phyloP scores from a whole-genome alignment of 331 rosid genomes.

The Quercus lobata region DNA sequence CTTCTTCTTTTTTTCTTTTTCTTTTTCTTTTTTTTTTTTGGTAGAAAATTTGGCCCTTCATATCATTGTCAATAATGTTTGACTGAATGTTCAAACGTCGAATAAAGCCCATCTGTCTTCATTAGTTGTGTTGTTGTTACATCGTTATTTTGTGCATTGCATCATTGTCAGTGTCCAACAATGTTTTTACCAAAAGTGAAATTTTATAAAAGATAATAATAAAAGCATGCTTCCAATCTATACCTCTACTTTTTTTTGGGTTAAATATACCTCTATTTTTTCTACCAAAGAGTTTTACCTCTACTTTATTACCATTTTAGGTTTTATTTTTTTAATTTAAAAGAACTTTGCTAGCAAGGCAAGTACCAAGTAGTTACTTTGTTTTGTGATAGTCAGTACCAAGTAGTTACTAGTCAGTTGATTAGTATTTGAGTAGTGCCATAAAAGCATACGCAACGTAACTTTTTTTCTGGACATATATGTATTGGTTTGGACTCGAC shows the following conservation, averaged over 20 bases:
- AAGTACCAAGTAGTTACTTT: neutral
- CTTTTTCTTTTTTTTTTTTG: too few relatives aligned
- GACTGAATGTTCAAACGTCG: neutral
- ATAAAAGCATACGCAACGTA: too few relatives aligned
- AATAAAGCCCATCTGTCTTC: neutral
- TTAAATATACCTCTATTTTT: neutral
- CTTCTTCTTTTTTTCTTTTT: too few relatives aligned
- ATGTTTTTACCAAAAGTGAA: neutral
- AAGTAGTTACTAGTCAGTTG: neutral
- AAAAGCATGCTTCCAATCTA: neutral
- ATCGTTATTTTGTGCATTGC: neutral
- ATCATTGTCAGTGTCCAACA: neutral
- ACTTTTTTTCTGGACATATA: too few relatives aligned
- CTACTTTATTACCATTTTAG: too few relatives aligned
- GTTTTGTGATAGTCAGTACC: too few relatives aligned
- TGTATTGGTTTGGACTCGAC: too few relatives aligned
- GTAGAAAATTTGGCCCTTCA: too few relatives aligned
- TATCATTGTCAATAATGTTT: neutral
- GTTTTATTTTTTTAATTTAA: too few relatives aligned
- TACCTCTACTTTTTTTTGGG: neutral
- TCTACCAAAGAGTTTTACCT: neutral
- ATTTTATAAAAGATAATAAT: neutral
- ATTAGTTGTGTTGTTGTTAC: neutral
- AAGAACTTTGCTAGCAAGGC: too few relatives aligned
- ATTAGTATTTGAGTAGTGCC: neutral